Base-by-base conservation (phyloP, 75 land plant genomes). In the Pseudotsuga menziesii region DNA sequence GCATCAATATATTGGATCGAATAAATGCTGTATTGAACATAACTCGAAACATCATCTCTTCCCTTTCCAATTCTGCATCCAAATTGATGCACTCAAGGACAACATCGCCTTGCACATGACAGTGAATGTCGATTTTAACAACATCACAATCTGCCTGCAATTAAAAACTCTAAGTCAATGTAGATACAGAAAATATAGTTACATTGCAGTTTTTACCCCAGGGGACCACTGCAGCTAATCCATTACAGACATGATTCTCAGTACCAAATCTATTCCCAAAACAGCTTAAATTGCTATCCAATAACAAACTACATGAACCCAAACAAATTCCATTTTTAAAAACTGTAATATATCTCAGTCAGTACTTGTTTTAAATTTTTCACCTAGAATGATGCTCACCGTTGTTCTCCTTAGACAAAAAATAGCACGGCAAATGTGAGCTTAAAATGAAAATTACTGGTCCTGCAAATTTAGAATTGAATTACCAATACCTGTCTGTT, bases 1-100 rank as follows among this genome's bases (percentile, higher is more conserved):
- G 79, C 71, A 86, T 79, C 82, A 92, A 57, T 56, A 83, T 80
- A 78, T 92, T 88, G 59, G 93, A 91, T 61, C 82, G 80, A 20
- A 92, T 80, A 74, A 92, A 92, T 58, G 94, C 87, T 5, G 94
- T 91, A 73, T 92, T 91, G 73, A 92, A 92, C 94, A 92, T 92
- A 69, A 92, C 83, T 66, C 94, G 83, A 67, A 92, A 92, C 85
- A 92, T 88, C 88, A 92, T 91, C 71, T 88, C 87, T 80, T 92
- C 89, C 57, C 79, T 73, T 36, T 74, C 87, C 19, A 87, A 71
- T 36, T 86, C 89, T 59, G 54, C 70, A 76, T 86, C 87, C 69
- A 91, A 70, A 67, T 91, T 82, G 74, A 92, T 79, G 75, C 91
- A 91, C 76, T 92, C 94, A 78, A 92, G 61, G 25, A 92, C 93